Percentiles rank a stretch among this genome's conserved stretches.
Evolutionary conservation across 164 flowering plant species (phyloP).

Genomic region (Amborella trichopoda): DNA sequence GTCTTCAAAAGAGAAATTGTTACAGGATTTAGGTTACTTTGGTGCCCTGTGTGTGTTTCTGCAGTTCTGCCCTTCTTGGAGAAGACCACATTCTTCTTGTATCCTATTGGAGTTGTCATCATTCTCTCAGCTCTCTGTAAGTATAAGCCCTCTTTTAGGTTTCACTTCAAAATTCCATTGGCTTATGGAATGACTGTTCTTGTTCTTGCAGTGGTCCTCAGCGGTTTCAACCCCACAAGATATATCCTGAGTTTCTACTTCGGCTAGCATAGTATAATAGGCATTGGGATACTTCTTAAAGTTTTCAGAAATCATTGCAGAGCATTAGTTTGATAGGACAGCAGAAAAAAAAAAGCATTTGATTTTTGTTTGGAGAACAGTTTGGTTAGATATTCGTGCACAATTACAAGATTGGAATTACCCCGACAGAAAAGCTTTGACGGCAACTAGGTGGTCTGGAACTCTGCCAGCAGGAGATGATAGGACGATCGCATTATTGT

Average conservation of each 20-base stretch:
- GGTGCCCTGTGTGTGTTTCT: constrained; percentile 8
- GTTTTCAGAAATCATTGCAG: too few relatives aligned
- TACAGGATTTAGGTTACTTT: not conserved
- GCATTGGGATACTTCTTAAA: too few relatives aligned
- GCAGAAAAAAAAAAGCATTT: too few relatives aligned
- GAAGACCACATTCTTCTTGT: constrained; percentile 85
- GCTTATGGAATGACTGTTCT: not conserved
- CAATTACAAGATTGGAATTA: too few relatives aligned
- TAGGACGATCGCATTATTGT: too few relatives aligned
- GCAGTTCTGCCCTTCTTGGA: constrained; percentile 95
- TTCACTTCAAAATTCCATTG: not conserved
- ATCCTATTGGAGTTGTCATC: constrained; percentile 80
- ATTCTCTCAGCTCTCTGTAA: constrained; percentile 80
- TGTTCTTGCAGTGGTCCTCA: constrained; percentile 60
- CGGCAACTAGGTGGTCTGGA: too few relatives aligned
- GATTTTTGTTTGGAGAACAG: too few relatives aligned
- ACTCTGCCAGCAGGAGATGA: too few relatives aligned
- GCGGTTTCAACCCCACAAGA: constrained; percentile 98
- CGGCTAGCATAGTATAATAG: constrained; percentile 18
- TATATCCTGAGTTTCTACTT: constrained; percentile 78
- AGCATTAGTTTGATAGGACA: too few relatives aligned
- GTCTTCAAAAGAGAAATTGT: too few relatives aligned
- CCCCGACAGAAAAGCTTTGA: too few relatives aligned
- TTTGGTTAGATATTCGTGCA: too few relatives aligned
- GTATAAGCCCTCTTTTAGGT: constrained; percentile 13